Evolutionary conservation across 768 basidiomycete genomes (phyloP).

Genomic region (Solioccasus polychromus): DNA sequence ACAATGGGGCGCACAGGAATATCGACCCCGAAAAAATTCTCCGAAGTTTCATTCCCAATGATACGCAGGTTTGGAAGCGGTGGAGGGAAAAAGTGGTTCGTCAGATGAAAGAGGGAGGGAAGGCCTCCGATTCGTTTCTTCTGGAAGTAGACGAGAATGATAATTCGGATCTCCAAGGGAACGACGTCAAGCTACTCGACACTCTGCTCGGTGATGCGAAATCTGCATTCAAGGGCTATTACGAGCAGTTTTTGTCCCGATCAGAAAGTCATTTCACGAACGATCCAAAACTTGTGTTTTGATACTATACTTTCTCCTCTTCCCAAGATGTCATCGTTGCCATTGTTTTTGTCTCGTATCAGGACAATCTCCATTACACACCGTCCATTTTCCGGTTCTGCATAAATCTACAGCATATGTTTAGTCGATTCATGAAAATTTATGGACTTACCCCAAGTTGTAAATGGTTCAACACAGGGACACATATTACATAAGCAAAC

Average conservation of each 20-base stretch:
- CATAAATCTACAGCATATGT: too few relatives aligned
- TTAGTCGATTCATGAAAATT: too few relatives aligned
- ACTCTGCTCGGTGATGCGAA: conserved; percentile 17
- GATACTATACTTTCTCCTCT: too few relatives aligned
- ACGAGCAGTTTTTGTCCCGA: conserved; percentile 3
- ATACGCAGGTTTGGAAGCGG: conserved; percentile 22
- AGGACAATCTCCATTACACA: too few relatives aligned
- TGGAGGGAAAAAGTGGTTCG: conserved; percentile 23
- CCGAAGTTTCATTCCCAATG: conserved; percentile 20
- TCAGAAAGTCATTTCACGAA: too few relatives aligned
- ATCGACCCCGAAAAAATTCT: conserved; percentile 17
- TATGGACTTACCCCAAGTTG: too few relatives aligned
- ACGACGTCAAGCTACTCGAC: conserved; percentile 10
- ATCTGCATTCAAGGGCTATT: conserved; percentile 21
- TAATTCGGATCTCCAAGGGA: conserved; percentile 1
- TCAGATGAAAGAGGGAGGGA: conserved; percentile 13
- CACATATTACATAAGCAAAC: too few relatives aligned
- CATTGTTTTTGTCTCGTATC: too few relatives aligned
- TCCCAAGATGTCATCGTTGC: too few relatives aligned
- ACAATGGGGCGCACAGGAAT: conserved; percentile 15
- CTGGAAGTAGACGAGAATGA: conserved; percentile 13
- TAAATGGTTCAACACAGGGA: too few relatives aligned
- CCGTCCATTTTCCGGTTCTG: too few relatives aligned
- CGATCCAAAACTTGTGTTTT: too few relatives aligned
- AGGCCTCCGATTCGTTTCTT: background rate